phyloP scores from a whole-genome alignment of 129 eudicot species.

The Calendula officinalis region DNA sequence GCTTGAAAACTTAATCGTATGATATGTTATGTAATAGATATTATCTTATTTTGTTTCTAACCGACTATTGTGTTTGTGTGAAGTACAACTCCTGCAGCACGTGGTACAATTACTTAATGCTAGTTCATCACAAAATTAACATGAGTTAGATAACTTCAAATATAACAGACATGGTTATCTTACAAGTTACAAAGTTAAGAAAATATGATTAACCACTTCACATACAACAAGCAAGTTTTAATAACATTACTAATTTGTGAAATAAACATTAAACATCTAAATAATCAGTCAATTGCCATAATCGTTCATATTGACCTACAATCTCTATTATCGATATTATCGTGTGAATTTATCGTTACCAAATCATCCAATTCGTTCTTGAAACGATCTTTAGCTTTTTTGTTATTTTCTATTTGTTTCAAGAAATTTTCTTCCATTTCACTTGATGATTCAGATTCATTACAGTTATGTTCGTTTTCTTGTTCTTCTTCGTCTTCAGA shows the following conservation, averaged over 20 bases:
- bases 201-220: slow-evolving; percentile 7
- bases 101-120: background rate
- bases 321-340: slow-evolving; percentile 12
- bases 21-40: too few relatives aligned
- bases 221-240: slow-evolving; percentile 22
- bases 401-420: slow-evolving; percentile 46
- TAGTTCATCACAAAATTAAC: background rate
- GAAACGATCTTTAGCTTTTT: slow-evolving; percentile 50
- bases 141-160: slow-evolving; percentile 23
- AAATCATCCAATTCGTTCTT: slow-evolving; percentile 44
- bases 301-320: slow-evolving; percentile 18
- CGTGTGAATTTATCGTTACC: slow-evolving; percentile 37
- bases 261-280: background rate
- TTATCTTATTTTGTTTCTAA: too few relatives aligned
- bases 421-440: slow-evolving; percentile 71
- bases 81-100: slow-evolving; percentile 7
- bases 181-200: slow-evolving; percentile 16
- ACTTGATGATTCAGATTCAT: slow-evolving; percentile 52
- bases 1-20: too few relatives aligned
- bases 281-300: background rate
- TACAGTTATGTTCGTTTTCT: slow-evolving; percentile 26
- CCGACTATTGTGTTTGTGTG: background rate
- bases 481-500: slow-evolving; percentile 44
- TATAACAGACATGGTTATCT: slow-evolving; percentile 4
- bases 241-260: background rate